phyloP scores from a whole-genome alignment of 176 grass and related monocot species.

The Cocos nucifera region DNA sequence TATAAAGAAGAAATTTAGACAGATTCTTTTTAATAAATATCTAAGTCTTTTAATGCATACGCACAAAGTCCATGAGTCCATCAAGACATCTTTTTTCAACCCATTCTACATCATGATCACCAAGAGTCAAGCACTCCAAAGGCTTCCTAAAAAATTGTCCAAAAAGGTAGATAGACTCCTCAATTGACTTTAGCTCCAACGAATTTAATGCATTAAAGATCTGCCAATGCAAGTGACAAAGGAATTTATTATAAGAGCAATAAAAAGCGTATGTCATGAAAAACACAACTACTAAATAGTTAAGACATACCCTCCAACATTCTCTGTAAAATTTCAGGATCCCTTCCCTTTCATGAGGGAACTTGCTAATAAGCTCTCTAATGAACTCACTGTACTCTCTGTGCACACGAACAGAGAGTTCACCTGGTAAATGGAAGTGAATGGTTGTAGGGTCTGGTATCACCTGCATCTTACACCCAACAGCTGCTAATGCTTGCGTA shows the following conservation, averaged over 20 bases:
- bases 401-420: slow-evolving; percentile 69
- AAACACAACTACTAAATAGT: not conserved
- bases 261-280: not conserved
- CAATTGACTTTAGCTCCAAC: slow-evolving; percentile 84
- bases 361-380: slow-evolving; percentile 53
- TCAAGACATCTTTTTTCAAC: too few species aligned
- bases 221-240: slow-evolving; percentile 6
- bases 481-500: slow-evolving; percentile 63
- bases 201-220: slow-evolving; percentile 93
- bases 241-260: not conserved
- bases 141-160: slow-evolving; percentile 90
- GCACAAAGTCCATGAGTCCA: too few species aligned
- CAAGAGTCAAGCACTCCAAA: slow-evolving; percentile 86
- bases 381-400: slow-evolving; percentile 61
- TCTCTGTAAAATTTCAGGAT: slow-evolving; percentile 66
- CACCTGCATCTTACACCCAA: slow-evolving; percentile 77
- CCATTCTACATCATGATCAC: slow-evolving; percentile 17
- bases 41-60: too few species aligned
- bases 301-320: slow-evolving; percentile 71
- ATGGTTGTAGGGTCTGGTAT: slow-evolving; percentile 81
- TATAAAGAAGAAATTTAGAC: too few species aligned
- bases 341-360: slow-evolving; percentile 82
- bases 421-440: slow-evolving; percentile 74
- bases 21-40: too few species aligned
- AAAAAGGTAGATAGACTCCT: slow-evolving; percentile 86